These are phyloP conservation scores for Lichtheimia corymbifera DNA, from an alignment of 371 early-diverging fungal species.

Conservation along the genomic window DNA sequence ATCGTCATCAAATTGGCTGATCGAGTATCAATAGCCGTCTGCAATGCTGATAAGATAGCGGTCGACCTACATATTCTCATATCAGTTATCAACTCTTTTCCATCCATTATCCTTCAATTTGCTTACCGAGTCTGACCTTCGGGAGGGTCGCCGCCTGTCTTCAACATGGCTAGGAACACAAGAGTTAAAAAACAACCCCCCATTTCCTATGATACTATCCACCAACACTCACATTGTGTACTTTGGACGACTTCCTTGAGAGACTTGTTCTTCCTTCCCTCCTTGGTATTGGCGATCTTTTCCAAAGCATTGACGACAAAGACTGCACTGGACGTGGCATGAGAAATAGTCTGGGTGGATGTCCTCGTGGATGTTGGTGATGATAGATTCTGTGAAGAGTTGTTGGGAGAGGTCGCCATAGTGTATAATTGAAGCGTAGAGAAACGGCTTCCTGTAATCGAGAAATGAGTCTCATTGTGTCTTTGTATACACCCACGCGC, in stretches of 20 bases:
- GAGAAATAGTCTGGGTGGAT: conserved; percentile 24
- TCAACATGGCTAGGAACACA: conserved; percentile 29
- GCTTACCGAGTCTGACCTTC: conserved; percentile 44
- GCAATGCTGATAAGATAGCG: conserved; percentile 59
- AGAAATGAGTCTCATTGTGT: background rate
- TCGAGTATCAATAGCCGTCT: conserved; percentile 59
- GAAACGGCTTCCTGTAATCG: background rate
- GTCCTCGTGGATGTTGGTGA: conserved; percentile 25
- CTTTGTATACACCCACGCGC: background rate
- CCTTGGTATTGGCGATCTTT: conserved; percentile 57
- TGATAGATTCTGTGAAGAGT: conserved; percentile 29
- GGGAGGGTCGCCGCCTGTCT: conserved; percentile 41
- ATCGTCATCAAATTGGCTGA: conserved; percentile 56
- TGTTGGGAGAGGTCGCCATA: conserved; percentile 29
- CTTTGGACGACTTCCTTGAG: conserved; percentile 49
- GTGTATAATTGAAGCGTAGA: conserved; percentile 8
- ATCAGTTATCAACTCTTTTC: background rate
- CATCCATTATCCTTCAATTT: background rate
- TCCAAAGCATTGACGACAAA: conserved; percentile 72
- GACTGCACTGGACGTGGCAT: conserved; percentile 50
- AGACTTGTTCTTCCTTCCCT: conserved; percentile 51
- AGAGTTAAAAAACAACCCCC: background rate
- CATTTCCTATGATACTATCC: background rate
- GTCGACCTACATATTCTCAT: conserved; percentile 34
- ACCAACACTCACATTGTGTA: conserved; percentile 39